These are phyloP conservation scores for Fusarium nodosum DNA, from an alignment of 2,329 filamentous ascomycete species.

Conservation along the genomic window DNA sequence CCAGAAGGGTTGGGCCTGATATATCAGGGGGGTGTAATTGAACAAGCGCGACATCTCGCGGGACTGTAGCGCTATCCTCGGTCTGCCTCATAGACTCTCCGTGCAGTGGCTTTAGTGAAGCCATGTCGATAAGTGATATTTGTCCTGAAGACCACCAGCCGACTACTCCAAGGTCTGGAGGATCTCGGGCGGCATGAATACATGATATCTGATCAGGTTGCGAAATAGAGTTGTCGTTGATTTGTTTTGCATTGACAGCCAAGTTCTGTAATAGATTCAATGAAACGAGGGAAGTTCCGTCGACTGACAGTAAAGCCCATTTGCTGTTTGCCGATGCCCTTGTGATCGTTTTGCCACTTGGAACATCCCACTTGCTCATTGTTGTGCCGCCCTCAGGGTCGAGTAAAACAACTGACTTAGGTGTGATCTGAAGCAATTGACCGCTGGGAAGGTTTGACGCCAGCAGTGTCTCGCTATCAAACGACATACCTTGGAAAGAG, in stretches of 20 bases:
- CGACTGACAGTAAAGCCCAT: constrained; percentile 79
- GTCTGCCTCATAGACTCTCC: constrained; percentile 72
- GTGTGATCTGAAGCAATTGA: constrained; percentile 82
- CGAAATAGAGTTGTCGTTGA: constrained; percentile 63
- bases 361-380: constrained; percentile 70
- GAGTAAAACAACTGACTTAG: constrained; percentile 71
- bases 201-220: constrained; percentile 82
- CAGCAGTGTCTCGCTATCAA: constrained; percentile 80
- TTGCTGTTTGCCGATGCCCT: constrained; percentile 80
- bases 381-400: constrained; percentile 69
- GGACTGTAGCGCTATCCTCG: constrained; percentile 80
- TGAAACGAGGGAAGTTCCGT: constrained; percentile 79
- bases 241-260: constrained; percentile 69
- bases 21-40: constrained; percentile 75
- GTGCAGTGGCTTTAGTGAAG: constrained; percentile 74
- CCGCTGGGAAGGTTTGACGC: constrained; percentile 74
- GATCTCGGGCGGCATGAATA: constrained; percentile 77
- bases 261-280: constrained; percentile 74
- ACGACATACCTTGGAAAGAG: constrained; percentile 76
- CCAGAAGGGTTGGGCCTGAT: constrained; percentile 80
- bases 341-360: constrained; percentile 73
- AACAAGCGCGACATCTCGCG: constrained; percentile 83
- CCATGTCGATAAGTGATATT: constrained; percentile 79
- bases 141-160: constrained; percentile 90
- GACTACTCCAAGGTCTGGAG: constrained; percentile 78